Base-by-base conservation (phyloP, 1,284 basidiomycete species). In the Tylopilus sp. region DNA sequence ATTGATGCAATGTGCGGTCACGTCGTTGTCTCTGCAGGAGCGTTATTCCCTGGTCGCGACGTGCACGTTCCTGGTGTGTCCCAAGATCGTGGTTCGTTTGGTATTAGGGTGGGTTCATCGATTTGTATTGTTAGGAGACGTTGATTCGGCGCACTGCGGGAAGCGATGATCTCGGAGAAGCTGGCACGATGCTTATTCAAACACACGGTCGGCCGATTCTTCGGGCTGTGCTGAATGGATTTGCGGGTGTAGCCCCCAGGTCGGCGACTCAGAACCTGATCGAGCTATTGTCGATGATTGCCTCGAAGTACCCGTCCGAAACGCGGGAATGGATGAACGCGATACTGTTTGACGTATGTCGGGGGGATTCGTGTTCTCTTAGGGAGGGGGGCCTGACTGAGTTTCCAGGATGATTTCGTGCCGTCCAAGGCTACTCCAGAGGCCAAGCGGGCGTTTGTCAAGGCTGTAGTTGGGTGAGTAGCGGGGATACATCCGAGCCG, bases 31-130 rank as follows among this genome's bases (percentile, higher is more conserved):
- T 0, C 68, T 93, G 8, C 90, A 92, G 67, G 92, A 95, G 60
- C 79, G 92, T 34, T 95, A 94, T 67, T 92, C 90, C 0, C 72
- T 95, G 6, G 88, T 89, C 7, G 78, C 87, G 1, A 87, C 89
- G 1, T 86, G 86, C 55, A 86, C 79, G 38, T 95, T 94, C 66
- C 69, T 94, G 57, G 91, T 92, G 53, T 47, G 85, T 68, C 16
- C n/a, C 2, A 12, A 19, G 4, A 39, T 43, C 10, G 16, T 33
- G 3, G 18, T 13, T 16, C 30, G 15, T 18, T 2, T 12, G 31
- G 16, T 40, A 37, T 29, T 21, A 38, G 3, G 25, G 8, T 23
- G 37, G 19, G 19, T 41, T 52, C 38, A 57, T 10, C n/a, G 36
- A 34, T 41, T 3, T 0, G 7, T 29, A 1, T 43, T n/a, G 21